Base-by-base conservation (phyloP, 202 grass and related monocot genomes). In the Eragrostis tef region DNA sequence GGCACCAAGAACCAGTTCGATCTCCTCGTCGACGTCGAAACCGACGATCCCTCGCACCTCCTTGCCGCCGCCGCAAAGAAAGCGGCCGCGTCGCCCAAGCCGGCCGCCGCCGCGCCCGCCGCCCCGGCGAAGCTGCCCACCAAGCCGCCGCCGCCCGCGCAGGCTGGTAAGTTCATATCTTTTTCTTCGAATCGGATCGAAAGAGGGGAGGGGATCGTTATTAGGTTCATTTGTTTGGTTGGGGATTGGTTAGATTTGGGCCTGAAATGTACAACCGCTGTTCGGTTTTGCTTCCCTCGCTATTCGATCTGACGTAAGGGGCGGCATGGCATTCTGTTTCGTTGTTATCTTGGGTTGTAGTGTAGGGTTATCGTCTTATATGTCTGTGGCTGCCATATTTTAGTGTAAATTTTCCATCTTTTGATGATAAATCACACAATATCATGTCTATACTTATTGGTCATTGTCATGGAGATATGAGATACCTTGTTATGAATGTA, bases 11-110 rank as follows among this genome's bases (percentile, higher is more conserved):
- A 97, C 68, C 85, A 90, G 26, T 97, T 97, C 82, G 89, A 91
- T 86, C 87, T 97, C 87, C 94, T 94, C 48, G 87, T 91, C 36
- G 91, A 97, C 72, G 91, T 86, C 56, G 94, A 97, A 77, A 91
- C 75, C 79, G 94, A 93, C 75, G 91, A 97, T 47, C 87, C 79
- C 5, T 88, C 85, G 25, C 75, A 73, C 24, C 85, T 97, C 60
- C 79, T 97, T 58, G 87, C 75, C 9, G 89, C 85, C 10, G 83
- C 79, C 50, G 79, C 93, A 85, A 86, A 91, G 85, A 94, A 88
- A 77, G 64, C 58, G 11, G 85, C 82, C 1, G 83, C 91, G 6
- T 93, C 86, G 59, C 84, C 84, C 57, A 85, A 86, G 31, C 54
- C 86, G 63, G 79, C 57, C 7, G 19, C 85, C 39, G 84, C 85